Percentiles rank a stretch among this genome's conserved stretches.
phyloP scores from a whole-genome alignment of 2,329 filamentous ascomycete species.

The Hypoxylon sp. region DNA sequence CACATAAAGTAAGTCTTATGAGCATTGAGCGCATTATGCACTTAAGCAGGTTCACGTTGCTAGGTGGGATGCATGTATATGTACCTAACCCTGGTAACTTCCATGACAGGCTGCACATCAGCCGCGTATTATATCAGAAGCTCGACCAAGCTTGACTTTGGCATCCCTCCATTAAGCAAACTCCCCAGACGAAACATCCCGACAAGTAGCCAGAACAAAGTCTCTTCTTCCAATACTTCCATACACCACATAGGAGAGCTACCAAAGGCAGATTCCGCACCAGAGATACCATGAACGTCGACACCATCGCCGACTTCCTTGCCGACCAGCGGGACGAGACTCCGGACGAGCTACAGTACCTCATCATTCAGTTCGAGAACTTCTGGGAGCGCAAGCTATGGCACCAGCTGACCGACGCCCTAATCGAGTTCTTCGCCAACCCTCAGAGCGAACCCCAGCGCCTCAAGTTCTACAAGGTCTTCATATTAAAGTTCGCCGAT shows the following conservation, averaged over 20 bases:
- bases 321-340: conserved; percentile 87
- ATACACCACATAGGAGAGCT: not conserved
- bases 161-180: conserved; percentile 1
- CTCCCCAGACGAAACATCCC: not conserved
- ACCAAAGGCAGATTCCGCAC: not conserved
- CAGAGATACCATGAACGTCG: conserved; percentile 72
- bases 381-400: conserved; percentile 98
- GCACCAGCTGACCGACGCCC: conserved; percentile 94
- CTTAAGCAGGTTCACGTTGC: not conserved
- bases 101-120: conserved; percentile 52
- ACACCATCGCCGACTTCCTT: conserved; percentile 91
- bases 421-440: conserved; percentile 87
- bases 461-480: conserved; percentile 89
- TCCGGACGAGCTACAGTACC: conserved; percentile 84
- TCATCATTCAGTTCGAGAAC: conserved; percentile 92
- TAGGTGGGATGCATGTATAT: no score
- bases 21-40: not conserved
- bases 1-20: not conserved
- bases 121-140: conserved; percentile 50
- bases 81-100: conserved; percentile 23
- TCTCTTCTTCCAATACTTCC: not conserved
- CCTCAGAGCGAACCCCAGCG: conserved; percentile 83
- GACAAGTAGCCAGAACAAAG: conserved; percentile 9
- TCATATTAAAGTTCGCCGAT: conserved; percentile 94
- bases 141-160: conserved; percentile 33